phyloP scores from a whole-genome alignment of 129 eudicot species.

The Escallonia rubra region DNA sequence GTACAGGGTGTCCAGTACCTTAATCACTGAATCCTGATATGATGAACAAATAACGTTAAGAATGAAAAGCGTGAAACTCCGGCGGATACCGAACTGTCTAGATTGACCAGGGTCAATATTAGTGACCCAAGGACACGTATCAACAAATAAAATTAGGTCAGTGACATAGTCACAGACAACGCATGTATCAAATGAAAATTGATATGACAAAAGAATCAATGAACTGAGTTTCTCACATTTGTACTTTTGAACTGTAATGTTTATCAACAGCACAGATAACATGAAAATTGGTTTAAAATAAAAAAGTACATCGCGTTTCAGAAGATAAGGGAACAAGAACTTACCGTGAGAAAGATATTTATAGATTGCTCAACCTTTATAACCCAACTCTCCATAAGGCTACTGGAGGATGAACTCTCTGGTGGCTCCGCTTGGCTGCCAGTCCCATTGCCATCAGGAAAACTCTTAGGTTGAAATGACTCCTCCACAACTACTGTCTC shows the following conservation, averaged over 20 bases:
- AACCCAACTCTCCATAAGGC: constrained; percentile 40
- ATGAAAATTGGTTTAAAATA: not conserved
- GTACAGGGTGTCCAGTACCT: constrained; percentile 82
- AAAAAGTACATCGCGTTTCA: not conserved
- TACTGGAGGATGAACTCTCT: constrained; percentile 38
- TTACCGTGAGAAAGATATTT: constrained; percentile 82
- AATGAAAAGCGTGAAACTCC: too few species aligned
- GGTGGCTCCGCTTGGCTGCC: constrained; percentile 30
- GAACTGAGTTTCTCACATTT: too few species aligned
- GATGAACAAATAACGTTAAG: not conserved
- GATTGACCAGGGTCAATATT: too few species aligned
- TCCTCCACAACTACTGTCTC: constrained; percentile 68
- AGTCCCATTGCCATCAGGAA: constrained; percentile 30
- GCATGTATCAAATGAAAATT: too few species aligned
- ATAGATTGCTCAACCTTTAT: constrained; percentile 78
- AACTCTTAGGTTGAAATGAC: constrained; percentile 55
- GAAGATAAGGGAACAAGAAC: constrained; percentile 4
- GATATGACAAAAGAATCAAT: too few species aligned
- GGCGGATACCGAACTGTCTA: too few species aligned
- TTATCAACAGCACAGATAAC: too few species aligned
- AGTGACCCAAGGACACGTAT: too few species aligned
- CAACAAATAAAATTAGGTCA: too few species aligned
- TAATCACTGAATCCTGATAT: constrained; percentile 87
- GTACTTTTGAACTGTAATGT: too few species aligned
- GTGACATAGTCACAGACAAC: too few species aligned